Conservation (phyloP, 176 grass and related monocot genomes). For the Zoysia pacifica region DNA sequence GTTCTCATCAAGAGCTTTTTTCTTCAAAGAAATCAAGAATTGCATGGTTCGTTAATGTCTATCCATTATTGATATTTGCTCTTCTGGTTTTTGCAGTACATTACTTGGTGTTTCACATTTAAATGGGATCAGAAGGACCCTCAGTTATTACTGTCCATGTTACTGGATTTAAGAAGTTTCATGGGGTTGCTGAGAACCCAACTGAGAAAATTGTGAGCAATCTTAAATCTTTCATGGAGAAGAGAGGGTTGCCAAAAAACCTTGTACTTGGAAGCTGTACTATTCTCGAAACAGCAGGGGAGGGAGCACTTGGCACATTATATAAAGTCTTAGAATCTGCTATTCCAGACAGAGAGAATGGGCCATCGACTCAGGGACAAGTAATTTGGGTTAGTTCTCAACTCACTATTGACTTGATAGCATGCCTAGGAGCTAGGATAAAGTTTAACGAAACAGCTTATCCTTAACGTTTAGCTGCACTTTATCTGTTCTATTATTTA, state of each 20-base stretch:
- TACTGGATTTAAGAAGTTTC: conserved; percentile 98
- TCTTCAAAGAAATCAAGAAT: neutral
- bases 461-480: conserved; percentile 12
- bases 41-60: neutral
- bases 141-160: conserved; percentile 78
- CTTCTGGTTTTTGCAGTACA: conserved; percentile 30
- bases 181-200: conserved; percentile 92
- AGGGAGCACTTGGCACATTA: conserved; percentile 69
- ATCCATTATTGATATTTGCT: conserved; percentile 9
- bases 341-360: conserved; percentile 48
- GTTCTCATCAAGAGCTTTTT: conserved; percentile 1
- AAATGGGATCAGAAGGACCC: conserved; percentile 97
- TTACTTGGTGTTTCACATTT: neutral
- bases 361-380: conserved; percentile 54
- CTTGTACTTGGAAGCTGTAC: conserved; percentile 82
- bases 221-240: conserved; percentile 75
- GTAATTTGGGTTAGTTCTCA: conserved; percentile 76
- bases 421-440: conserved; percentile 6
- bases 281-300: conserved; percentile 84
- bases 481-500: neutral
- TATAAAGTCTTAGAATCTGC: conserved; percentile 71
- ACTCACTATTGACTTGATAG: conserved; percentile 24
- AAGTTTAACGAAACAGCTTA: neutral
- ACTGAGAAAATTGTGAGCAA: conserved; percentile 84
- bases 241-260: conserved; percentile 80